These are phyloP conservation scores for Aristolochia fimbriata DNA, from an alignment of 164 flowering plant species.

Conservation along the genomic window DNA sequence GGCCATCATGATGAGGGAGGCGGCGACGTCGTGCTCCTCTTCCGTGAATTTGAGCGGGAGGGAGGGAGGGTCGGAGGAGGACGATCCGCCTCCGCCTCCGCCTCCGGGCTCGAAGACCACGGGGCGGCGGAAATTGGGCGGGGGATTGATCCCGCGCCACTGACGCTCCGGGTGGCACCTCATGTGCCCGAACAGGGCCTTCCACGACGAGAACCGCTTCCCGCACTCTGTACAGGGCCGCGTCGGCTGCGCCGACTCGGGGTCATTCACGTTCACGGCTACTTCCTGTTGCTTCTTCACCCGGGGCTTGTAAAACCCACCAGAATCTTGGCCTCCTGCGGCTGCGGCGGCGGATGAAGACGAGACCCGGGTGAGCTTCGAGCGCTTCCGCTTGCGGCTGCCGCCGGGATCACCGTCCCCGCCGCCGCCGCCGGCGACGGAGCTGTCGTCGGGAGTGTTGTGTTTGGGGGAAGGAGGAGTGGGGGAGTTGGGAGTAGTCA, in stretches of 20 bases:
- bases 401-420: slow-evolving; percentile 6
- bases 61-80: background rate
- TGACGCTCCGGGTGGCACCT: slow-evolving; percentile 94
- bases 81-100: background rate
- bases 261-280: slow-evolving; percentile 29
- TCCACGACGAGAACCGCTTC: slow-evolving; percentile 76
- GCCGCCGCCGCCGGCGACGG: background rate
- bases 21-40: slow-evolving; percentile 59
- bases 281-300: slow-evolving; percentile 19
- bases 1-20: slow-evolving; percentile 47
- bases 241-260: slow-evolving; percentile 41
- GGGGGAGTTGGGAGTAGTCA: slow-evolving; percentile 4
- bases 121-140: slow-evolving; percentile 26
- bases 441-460: background rate
- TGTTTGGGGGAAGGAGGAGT: slow-evolving; percentile 1
- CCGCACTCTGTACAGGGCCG: slow-evolving; percentile 84
- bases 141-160: slow-evolving; percentile 94
- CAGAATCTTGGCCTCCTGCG: background rate
- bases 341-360: too few species aligned
- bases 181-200: slow-evolving; percentile 95
- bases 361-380: slow-evolving; percentile 21
- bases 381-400: slow-evolving; percentile 37
- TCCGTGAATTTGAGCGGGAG: slow-evolving; percentile 12
- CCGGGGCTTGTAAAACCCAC: background rate
- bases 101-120: too few species aligned